These are phyloP conservation scores for Galium porrigens DNA, from an alignment of 305 asterid genomes.

Conservation along the genomic window DNA sequence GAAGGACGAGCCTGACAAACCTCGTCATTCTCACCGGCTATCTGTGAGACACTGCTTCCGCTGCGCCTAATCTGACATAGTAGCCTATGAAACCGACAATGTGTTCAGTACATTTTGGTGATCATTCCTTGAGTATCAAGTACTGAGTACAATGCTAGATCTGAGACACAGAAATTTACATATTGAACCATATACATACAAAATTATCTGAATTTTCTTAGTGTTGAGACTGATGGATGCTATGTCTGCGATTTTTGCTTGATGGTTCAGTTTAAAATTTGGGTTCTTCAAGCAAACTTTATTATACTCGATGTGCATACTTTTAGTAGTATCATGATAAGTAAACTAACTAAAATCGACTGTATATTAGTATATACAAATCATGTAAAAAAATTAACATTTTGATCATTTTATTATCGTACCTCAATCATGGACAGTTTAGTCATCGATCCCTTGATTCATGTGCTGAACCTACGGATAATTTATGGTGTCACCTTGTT, in stretches of 20 bases:
- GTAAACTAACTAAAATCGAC: too few relatives aligned
- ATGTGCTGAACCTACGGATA: too few relatives aligned
- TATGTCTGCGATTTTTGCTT: background rate
- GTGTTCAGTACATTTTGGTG: background rate
- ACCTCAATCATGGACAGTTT: too few relatives aligned
- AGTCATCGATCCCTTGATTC: too few relatives aligned
- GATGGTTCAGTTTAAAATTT: background rate
- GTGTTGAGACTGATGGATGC: background rate
- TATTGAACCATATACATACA: background rate
- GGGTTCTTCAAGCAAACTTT: too few relatives aligned
- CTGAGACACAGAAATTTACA: background rate
- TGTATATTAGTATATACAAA: too few relatives aligned
- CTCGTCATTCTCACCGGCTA: conserved; percentile 28
- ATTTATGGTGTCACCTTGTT: too few relatives aligned
- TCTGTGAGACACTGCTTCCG: conserved; percentile 50
- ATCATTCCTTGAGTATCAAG: background rate
- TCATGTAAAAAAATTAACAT: too few relatives aligned
- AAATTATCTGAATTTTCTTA: background rate
- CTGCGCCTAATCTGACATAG: conserved; percentile 11
- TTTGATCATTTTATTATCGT: too few relatives aligned
- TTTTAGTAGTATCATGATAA: too few relatives aligned
- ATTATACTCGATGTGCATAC: too few relatives aligned
- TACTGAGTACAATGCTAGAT: background rate
- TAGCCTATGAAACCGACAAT: background rate
- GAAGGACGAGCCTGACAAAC: conserved; percentile 28